A percentile compares a stretch with the other conserved stretches of the same genome.
phyloP scores from a whole-genome alignment of 768 basidiomycete genomes.

The Tremella fuciformis region DNA sequence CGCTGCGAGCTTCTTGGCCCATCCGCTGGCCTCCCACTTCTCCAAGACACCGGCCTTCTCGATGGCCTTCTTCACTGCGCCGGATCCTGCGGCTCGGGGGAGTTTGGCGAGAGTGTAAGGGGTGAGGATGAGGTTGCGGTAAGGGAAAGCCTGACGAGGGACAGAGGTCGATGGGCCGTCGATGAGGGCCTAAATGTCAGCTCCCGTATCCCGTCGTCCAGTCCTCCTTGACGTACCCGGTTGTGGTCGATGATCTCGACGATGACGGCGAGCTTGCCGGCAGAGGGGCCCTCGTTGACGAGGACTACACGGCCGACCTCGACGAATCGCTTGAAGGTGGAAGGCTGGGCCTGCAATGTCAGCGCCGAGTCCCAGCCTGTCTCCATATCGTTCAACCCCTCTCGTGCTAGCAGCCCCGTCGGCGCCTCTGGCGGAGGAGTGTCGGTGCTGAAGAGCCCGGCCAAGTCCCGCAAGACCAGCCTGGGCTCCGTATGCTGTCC shows the following conservation, averaged over 20 bases:
- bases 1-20: slow-evolving; percentile 83
- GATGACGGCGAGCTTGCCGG: slow-evolving; percentile 90
- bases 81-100: slow-evolving; percentile 79
- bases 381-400: background rate
- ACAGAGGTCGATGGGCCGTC: slow-evolving; percentile 90
- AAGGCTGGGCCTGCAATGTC: slow-evolving; percentile 26
- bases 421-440: no score
- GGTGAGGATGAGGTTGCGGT: slow-evolving; percentile 88
- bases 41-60: slow-evolving; percentile 78
- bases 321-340: slow-evolving; percentile 84
- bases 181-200: slow-evolving; percentile 71
- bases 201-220: background rate
- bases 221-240: slow-evolving; percentile 63
- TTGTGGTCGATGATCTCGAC: slow-evolving; percentile 99
- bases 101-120: slow-evolving; percentile 76
- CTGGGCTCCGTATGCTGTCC: no score
- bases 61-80: slow-evolving; percentile 76
- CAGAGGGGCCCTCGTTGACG: slow-evolving; percentile 78
- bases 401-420: no score
- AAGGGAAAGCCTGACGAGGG: slow-evolving; percentile 85
- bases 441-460: no score
- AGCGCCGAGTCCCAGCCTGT: background rate
- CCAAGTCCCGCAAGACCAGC: no score
- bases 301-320: slow-evolving; percentile 98
- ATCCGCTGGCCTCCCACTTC: slow-evolving; percentile 84